phyloP scores from a whole-genome alignment of 2,329 filamentous ascomycete species.

The Aureobasidium namibiae region DNA sequence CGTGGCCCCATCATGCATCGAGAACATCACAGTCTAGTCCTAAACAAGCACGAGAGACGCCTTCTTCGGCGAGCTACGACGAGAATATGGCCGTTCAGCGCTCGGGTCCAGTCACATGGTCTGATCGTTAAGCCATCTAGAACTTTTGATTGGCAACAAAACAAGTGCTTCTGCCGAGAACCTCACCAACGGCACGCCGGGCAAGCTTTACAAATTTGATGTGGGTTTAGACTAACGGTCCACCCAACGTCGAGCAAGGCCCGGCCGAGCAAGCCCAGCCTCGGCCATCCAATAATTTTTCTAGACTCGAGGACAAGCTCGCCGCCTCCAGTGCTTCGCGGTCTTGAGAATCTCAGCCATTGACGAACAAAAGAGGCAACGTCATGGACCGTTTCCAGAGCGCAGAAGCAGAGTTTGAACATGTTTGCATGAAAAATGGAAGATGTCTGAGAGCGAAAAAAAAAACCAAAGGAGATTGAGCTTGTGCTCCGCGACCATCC shows the following conservation, averaged over 20 bases:
- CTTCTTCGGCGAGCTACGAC: slow-evolving; percentile 10
- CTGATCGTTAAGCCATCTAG: slow-evolving; percentile 11
- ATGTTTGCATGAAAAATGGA: background rate
- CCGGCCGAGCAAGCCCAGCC: slow-evolving; percentile 8
- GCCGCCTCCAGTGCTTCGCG: background rate
- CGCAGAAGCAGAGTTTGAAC: background rate
- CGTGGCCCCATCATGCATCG: slow-evolving; percentile 1
- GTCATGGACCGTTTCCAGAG: background rate
- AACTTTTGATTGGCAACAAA: slow-evolving; percentile 11
- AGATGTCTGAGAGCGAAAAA: background rate
- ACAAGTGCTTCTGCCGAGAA: background rate
- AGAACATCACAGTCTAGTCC: slow-evolving; percentile 4
- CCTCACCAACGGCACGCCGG: background rate
- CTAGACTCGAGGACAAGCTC: background rate
- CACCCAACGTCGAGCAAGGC: slow-evolving; percentile 1
- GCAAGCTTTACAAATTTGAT: slow-evolving; percentile 10
- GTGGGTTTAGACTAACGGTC: slow-evolving; percentile 11
- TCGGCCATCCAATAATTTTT: slow-evolving; percentile 7
- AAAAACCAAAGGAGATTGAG: background rate
- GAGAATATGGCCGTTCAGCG: slow-evolving; percentile 8
- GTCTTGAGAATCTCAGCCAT: slow-evolving; percentile 2
- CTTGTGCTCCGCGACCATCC: slow-evolving; percentile 7
- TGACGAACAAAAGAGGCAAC: background rate
- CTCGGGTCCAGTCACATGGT: slow-evolving; percentile 12
- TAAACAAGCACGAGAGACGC: background rate